These are phyloP conservation scores for Kondoa malvinella DNA, from an alignment of 768 basidiomycete species.

Conservation along the genomic window DNA sequence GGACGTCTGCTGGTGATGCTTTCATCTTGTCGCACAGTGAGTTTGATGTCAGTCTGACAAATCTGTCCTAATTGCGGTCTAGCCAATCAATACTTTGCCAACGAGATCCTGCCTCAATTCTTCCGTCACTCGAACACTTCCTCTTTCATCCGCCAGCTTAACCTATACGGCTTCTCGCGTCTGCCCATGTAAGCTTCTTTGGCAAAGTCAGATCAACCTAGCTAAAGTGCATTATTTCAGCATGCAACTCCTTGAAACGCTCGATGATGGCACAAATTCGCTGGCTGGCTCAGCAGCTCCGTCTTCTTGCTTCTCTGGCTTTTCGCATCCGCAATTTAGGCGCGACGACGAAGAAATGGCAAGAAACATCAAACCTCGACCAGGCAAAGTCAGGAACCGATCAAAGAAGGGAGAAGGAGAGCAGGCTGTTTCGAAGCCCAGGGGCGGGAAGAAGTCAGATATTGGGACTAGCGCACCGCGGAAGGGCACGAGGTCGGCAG, in stretches of 20 bases:
- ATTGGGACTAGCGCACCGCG: no score
- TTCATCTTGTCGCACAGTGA: constrained; percentile 4
- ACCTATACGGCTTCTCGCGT: constrained; percentile 37
- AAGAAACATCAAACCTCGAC: constrained; percentile 1
- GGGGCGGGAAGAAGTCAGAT: background rate
- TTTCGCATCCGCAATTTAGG: background rate
- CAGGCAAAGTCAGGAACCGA: background rate
- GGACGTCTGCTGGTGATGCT: constrained; percentile 5
- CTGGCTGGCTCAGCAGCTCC: constrained; percentile 2
- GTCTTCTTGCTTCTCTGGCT: constrained; percentile 7
- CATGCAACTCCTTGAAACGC: constrained; percentile 6
- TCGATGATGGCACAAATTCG: background rate
- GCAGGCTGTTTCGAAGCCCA: background rate
- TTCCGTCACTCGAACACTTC: constrained; percentile 40
- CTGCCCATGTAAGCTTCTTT: background rate
- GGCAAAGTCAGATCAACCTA: background rate
- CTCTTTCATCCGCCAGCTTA: constrained; percentile 75
- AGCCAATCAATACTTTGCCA: constrained; percentile 9
- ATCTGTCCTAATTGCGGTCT: no score
- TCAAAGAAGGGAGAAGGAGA: background rate
- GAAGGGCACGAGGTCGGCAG: background rate
- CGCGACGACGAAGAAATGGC: constrained; percentile 3
- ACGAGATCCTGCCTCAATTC: constrained; percentile 69
- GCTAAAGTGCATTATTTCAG: no score
- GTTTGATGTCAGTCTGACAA: background rate